These are phyloP conservation scores for Populus tremula DNA, from an alignment of 345 rosid species.

Conservation along the genomic window DNA sequence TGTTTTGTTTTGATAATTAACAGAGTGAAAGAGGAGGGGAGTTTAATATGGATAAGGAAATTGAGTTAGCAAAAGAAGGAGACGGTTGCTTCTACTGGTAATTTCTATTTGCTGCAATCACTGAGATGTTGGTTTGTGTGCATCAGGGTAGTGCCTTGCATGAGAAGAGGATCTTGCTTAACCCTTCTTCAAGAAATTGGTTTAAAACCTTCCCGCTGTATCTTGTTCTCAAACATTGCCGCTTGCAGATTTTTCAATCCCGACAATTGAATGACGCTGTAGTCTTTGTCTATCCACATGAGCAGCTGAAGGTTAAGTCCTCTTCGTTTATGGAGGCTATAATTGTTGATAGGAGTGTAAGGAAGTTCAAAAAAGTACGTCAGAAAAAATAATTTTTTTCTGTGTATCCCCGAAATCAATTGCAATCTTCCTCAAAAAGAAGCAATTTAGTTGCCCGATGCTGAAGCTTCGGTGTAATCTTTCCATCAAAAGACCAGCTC, in stretches of 20 bases:
- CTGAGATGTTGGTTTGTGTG: neutral
- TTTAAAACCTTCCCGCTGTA: conserved; percentile 51
- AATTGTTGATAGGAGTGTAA: conserved; percentile 29
- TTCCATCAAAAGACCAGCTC: no score
- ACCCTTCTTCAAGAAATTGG: conserved; percentile 36
- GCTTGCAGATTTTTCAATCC: conserved; percentile 45
- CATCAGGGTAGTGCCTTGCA: conserved; percentile 72
- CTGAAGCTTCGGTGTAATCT: no score
- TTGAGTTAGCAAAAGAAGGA: conserved; percentile 41
- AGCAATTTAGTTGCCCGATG: no score
- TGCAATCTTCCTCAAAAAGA: no score
- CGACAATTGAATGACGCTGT: conserved; percentile 39
- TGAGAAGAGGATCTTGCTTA: conserved; percentile 46
- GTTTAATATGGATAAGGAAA: conserved; percentile 19
- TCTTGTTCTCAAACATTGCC: conserved; percentile 60
- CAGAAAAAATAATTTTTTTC: neutral
- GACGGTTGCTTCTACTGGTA: conserved; percentile 30
- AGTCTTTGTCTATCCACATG: conserved; percentile 53
- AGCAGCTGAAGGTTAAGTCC: conserved; percentile 49
- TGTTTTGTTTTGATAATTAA: neutral
- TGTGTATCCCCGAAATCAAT: no score
- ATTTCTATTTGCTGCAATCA: neutral
- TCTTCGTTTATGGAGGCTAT: conserved; percentile 29
- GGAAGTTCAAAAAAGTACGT: conserved; percentile 29
- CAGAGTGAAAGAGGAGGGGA: conserved; percentile 41